Base-by-base conservation (phyloP, 2,329 filamentous ascomycete genomes). In the Pseudocercospora fuligena region DNA sequence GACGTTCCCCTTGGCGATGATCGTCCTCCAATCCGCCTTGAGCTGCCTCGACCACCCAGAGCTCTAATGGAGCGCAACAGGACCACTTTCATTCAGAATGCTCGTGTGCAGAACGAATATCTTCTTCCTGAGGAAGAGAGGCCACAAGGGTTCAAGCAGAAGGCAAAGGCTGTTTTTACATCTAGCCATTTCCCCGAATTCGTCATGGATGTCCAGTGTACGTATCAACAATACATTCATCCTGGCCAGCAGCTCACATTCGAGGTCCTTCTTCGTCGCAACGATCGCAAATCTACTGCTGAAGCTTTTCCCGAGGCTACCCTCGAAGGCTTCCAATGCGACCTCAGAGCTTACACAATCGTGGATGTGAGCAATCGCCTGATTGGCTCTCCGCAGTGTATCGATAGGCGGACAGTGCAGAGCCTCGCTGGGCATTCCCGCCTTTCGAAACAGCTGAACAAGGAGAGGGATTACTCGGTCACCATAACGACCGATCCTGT, bases 111-210 rank as follows among this genome's bases (percentile, higher is more conserved):
- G 27, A 73, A 68, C 46, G 65, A 72, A 21, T 43, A 69, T 16
- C 64, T 74, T 2, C 65, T 73, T 2, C 71, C 70, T 2, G 66
- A 69, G 47, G 65, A 66, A 14, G 40, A 69, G 21, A 69, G 71
- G 5, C 71, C 72, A 6, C 51, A 31, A 27, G 69, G 69, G 1
- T 70, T 73, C 57, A 69, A 70, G 33, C 61, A 70, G 58, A 73
- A 71, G 36, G 65, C 72, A 12, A 73, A 67, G 40, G 70, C 70
- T 9, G 65, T 70, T 14, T 71, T 73, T 53, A 68, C 62, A 5
- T 69, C 70, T 2, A 67, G 61, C 25, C 60, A 69, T 23, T 72
- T 71, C 25, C 70, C 72, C 5, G 68, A 54, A 5, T 69, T 72
- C 47, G 60, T 61, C 4, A 59, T 72, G 61, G 67, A 73, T 11